These are phyloP conservation scores for Dothiorella sarmentorum DNA, from an alignment of 2,329 filamentous ascomycete genomes.

Conservation along the genomic window DNA sequence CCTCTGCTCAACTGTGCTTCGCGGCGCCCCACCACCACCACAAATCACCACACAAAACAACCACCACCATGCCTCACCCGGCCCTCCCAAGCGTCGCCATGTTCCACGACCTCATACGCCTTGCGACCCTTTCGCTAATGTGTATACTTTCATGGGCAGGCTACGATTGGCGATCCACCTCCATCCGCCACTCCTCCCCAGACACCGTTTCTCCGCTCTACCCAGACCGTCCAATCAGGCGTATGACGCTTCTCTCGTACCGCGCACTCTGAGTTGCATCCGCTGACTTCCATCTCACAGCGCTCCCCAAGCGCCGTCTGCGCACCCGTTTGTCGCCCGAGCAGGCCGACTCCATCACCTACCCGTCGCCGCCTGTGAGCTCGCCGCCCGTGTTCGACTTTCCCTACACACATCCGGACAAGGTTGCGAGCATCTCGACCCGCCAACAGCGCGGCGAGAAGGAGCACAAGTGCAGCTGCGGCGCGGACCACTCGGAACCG, in stretches of 20 bases:
- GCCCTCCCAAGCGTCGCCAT: conserved; percentile 31
- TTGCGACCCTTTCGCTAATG: conserved; percentile 19
- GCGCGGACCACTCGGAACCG: conserved; percentile 46
- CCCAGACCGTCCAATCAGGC: conserved; percentile 83
- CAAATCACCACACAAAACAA: conserved; percentile 22
- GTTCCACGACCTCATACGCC: conserved; percentile 24
- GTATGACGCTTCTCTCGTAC: conserved; percentile 18
- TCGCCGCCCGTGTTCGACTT: conserved; percentile 74
- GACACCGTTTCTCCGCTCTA: conserved; percentile 79
- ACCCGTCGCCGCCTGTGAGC: conserved; percentile 70
- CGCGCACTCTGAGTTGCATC: not conserved
- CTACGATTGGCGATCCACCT: conserved; percentile 39
- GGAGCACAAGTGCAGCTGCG: conserved; percentile 47
- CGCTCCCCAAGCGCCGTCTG: conserved; percentile 82
- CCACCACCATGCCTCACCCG: conserved; percentile 21
- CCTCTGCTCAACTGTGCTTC: conserved; percentile 19
- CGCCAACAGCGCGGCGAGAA: conserved; percentile 51
- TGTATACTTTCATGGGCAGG: conserved; percentile 27
- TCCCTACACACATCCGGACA: conserved; percentile 44
- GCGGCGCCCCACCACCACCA: conserved; percentile 19
- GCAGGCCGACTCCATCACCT: conserved; percentile 76
- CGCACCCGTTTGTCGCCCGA: conserved; percentile 85
- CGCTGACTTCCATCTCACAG: conserved; percentile 36
- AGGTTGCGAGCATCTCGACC: conserved; percentile 28
- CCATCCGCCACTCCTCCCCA: conserved; percentile 38